Evolutionary conservation across 1,139 yeast genomes (phyloP).

Genomic region (Yamadazyma pseudoaaseri): DNA sequence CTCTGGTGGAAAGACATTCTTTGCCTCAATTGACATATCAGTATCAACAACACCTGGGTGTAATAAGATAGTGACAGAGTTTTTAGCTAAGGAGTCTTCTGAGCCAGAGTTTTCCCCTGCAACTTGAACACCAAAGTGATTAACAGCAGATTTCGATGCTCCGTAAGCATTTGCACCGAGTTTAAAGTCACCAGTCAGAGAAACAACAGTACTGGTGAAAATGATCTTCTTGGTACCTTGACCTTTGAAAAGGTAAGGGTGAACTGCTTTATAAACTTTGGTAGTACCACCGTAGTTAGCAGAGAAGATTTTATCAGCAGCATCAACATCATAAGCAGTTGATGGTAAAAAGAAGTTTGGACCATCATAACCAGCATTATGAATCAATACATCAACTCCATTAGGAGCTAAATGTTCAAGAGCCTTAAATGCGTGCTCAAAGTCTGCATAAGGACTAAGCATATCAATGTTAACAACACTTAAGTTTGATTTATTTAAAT

Average conservation of each 20-base stretch:
- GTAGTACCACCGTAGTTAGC: constrained; percentile 6
- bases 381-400: constrained; percentile 7
- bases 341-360: constrained; percentile 2
- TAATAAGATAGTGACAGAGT: constrained; percentile 10
- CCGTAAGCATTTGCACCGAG: constrained; percentile 7
- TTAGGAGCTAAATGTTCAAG: constrained; percentile 4
- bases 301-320: constrained; percentile 1
- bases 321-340: constrained; percentile 4
- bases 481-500: constrained; percentile 2
- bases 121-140: constrained; percentile 7
- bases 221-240: constrained; percentile 5
- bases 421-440: constrained; percentile 1
- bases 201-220: constrained; percentile 2
- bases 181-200: constrained; percentile 19
- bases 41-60: constrained; percentile 15
- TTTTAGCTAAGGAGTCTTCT: constrained; percentile 4
- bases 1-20: constrained; percentile 3
- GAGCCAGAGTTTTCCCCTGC: constrained; percentile 4
- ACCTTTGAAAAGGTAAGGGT: constrained; percentile 6
- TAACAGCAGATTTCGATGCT: constrained; percentile 9
- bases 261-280: constrained; percentile 5
- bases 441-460: background rate
- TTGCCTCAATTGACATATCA: constrained; percentile 7
- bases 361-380: constrained; percentile 7
- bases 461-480: constrained; percentile 5